Conservation (phyloP, 371 early-diverging fungal species). For the Mucor plumbeus region DNA sequence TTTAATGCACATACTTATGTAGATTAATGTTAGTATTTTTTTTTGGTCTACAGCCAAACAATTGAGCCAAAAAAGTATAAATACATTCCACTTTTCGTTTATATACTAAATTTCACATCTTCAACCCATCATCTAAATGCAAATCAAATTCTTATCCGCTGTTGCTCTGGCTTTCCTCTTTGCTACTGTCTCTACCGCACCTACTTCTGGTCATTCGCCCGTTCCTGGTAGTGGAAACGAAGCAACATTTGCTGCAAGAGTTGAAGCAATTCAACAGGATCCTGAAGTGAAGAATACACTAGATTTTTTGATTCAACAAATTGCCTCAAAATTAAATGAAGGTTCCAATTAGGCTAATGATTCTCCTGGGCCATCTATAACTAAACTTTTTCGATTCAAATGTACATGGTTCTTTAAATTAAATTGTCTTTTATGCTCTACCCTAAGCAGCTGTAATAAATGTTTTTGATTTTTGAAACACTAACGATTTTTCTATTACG, state of each 20-base stretch:
- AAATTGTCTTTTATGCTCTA: no score
- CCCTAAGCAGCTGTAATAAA: no score
- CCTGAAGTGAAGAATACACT: neutral
- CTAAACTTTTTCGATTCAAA: no score
- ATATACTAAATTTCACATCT: neutral
- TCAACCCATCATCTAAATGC: neutral
- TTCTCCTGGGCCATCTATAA: neutral
- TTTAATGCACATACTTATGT: neutral
- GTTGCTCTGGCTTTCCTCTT: neutral
- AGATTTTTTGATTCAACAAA: neutral
- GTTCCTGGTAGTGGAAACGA: neutral
- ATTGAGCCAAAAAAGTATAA: neutral
- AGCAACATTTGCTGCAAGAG: neutral
- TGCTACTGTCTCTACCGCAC: conserved; percentile 13
- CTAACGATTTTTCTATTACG: no score
- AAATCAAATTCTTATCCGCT: conserved; percentile 1
- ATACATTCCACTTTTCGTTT: neutral
- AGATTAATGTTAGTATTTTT: neutral
- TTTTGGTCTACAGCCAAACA: neutral
- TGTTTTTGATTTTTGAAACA: no score
- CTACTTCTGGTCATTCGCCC: neutral
- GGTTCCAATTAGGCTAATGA: neutral
- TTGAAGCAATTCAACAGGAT: neutral
- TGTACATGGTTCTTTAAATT: no score
- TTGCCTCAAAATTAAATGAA: neutral